Evolutionary conservation across 306 rosid species (phyloP).

Genomic region (Quercus parvula): DNA sequence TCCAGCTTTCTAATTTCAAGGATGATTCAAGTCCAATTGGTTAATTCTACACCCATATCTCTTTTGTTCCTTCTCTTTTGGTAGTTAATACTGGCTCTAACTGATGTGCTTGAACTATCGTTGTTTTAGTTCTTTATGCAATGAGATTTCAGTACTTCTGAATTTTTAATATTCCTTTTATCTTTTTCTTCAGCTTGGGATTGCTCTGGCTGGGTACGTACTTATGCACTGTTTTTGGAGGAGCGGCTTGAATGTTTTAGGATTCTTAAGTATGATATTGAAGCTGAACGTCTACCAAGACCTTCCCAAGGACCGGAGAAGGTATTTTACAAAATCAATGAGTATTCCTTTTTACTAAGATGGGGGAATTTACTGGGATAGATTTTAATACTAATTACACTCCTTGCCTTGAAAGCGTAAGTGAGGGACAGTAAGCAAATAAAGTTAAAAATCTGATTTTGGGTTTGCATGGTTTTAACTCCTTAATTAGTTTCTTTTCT

Average conservation of each 20-base stretch:
- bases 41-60: constrained; percentile 32
- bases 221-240: constrained; percentile 96
- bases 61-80: constrained; percentile 9
- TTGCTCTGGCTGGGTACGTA: constrained; percentile 99
- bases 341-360: not conserved
- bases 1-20: constrained; percentile 94
- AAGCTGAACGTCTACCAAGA: constrained; percentile 92
- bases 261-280: constrained; percentile 89
- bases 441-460: not conserved
- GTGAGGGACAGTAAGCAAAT: not conserved
- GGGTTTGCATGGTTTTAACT: not conserved
- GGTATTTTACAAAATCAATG: constrained; percentile 35
- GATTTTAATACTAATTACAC: not conserved
- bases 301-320: constrained; percentile 87
- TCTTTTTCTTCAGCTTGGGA: constrained; percentile 77
- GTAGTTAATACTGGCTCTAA: constrained; percentile 14
- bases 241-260: constrained; percentile 97
- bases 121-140: not conserved
- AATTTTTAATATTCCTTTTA: constrained; percentile 8
- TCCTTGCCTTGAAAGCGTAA: not conserved
- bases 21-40: constrained; percentile 99
- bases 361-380: not conserved
- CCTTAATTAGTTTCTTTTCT: not conserved
- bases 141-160: not conserved
- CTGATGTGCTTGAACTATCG: constrained; percentile 6